These are phyloP conservation scores for Alternaria brassicae DNA, from an alignment of 2,329 filamentous ascomycete species.

Conservation along the genomic window DNA sequence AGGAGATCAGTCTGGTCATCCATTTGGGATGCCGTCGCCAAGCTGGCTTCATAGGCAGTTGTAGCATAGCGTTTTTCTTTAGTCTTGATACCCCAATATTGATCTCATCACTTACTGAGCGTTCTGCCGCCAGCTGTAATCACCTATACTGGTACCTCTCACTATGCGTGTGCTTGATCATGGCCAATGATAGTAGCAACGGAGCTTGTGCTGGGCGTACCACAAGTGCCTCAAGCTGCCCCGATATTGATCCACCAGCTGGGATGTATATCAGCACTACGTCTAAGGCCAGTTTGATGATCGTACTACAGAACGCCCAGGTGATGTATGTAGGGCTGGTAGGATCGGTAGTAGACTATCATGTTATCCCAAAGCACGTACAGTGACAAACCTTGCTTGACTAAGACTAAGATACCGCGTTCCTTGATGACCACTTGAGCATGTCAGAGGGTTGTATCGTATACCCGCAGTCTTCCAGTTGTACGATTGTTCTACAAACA, in stretches of 20 bases:
- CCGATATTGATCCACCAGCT: neutral
- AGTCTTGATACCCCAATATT: conserved; percentile 2
- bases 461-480: too few species aligned
- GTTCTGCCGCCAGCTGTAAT: neutral
- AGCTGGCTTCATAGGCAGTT: conserved; percentile 16
- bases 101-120: neutral
- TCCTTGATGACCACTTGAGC: too few species aligned
- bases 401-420: too few species aligned
- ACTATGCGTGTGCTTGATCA: neutral
- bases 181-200: neutral
- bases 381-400: too few species aligned
- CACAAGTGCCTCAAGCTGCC: neutral
- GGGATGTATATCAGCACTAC: neutral
- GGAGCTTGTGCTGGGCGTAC: neutral
- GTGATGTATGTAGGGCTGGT: too few species aligned
- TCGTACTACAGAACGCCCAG: too few species aligned
- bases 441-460: too few species aligned
- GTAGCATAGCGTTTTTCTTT: neutral
- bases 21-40: neutral
- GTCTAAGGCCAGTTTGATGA: too few species aligned
- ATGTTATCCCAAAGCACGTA: too few species aligned
- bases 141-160: neutral
- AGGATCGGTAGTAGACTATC: too few species aligned
- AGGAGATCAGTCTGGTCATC: neutral
- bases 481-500: too few species aligned